Conservation (phyloP, 2,329 filamentous ascomycete genomes). For the Fusarium bactridioides region DNA sequence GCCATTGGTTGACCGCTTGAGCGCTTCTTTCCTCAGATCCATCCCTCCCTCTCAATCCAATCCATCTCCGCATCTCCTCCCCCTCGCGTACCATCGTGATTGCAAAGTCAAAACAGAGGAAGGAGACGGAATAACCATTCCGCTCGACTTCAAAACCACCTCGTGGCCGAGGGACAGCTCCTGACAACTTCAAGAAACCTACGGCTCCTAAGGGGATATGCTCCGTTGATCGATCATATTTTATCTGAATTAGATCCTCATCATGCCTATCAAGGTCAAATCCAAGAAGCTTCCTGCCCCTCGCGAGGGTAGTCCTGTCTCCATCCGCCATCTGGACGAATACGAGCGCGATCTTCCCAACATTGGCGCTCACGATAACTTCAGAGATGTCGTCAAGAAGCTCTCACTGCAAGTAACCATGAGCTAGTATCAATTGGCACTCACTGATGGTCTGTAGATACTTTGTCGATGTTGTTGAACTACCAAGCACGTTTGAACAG, state of each 20-base stretch:
- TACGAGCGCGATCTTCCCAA: constrained; percentile 58
- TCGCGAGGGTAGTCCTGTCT: constrained; percentile 49
- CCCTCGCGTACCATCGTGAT: constrained; percentile 10
- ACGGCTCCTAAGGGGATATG: background rate
- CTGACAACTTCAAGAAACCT: background rate
- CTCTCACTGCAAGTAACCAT: constrained; percentile 62
- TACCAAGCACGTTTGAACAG: constrained; percentile 77
- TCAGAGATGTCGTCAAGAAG: constrained; percentile 72
- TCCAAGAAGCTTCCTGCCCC: constrained; percentile 45
- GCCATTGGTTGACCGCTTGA: constrained; percentile 3
- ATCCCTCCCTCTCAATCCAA: constrained; percentile 3
- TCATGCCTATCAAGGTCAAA: constrained; percentile 51
- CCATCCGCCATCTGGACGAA: constrained; percentile 41
- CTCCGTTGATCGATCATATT: background rate
- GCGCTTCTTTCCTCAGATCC: background rate
- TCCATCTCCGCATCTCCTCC: constrained; percentile 17
- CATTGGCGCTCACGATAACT: constrained; percentile 65
- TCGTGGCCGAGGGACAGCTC: background rate
- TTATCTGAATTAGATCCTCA: background rate
- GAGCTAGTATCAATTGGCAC: background rate
- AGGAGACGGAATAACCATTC: background rate
- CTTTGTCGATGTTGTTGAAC: constrained; percentile 67
- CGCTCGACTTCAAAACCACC: background rate
- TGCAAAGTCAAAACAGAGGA: background rate
- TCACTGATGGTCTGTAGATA: constrained; percentile 55